Base-by-base conservation (phyloP, 1,284 basidiomycete genomes). In the Ustilago bromivora region DNA sequence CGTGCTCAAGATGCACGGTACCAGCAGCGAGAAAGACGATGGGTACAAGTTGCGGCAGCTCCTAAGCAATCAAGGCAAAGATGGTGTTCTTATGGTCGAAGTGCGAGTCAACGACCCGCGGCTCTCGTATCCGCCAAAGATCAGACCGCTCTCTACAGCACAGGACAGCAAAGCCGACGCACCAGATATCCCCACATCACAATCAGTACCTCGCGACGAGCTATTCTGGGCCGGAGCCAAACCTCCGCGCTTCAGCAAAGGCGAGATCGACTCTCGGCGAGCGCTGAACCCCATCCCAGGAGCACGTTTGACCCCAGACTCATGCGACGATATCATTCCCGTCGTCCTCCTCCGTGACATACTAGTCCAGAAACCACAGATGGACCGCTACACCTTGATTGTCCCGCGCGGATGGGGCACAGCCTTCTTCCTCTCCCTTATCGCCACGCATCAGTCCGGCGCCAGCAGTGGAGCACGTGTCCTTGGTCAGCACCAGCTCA, bases 321-420 rank as follows among this genome's bases (percentile, higher is more conserved):
- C 80, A 4, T 63, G 66, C n/a, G 82, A 83, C 53, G 81, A 83
- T 35, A 41, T 76, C 6, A 64, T 82, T 7, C 76, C 82, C 11
- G 66, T 83, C 40, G 76, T 81, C 49, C 40, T 83, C 38, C 69
- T 81, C 11, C 64, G 64, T 35, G 60, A 74, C 28, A 43, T 31
- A 8, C 54, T 74, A 40, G 58, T 66, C 7, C 53, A 59, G 36
- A 61, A 63, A 49, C 66, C 66, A 17, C 40, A 28, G n/a, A 51
- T 78, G 34, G 66, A 67, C 13, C 71, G 74, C 3, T 85, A 58
- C 61, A 83, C 77, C 1, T 67, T 86, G 1, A 46, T 86, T 10
- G 78, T 85, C 1, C 84, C 84, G 8, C 79, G 84, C 32, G 84
- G 83, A 12, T 86, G 84, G 84, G 82, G 80, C 23, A 61, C 54